Evolutionary conservation across 1,139 yeast species (phyloP).

Genomic region (Sugiyamaella neomexicana): DNA sequence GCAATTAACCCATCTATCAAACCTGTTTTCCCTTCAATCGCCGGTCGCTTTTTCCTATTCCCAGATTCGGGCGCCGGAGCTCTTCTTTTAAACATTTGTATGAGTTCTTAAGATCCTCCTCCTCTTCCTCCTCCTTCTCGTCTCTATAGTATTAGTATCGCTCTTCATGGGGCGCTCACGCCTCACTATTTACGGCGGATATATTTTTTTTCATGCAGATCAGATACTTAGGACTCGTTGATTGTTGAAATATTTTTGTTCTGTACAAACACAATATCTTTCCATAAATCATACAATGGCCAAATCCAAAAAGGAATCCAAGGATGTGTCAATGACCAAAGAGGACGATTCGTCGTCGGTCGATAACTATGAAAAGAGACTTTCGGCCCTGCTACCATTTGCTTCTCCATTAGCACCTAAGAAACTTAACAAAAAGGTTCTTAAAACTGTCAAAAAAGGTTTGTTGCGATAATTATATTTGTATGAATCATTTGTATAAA

Average conservation of each 20-base stretch:
- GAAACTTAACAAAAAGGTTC: slow-evolving; percentile 90
- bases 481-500: no score
- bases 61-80: slow-evolving; percentile 3
- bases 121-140: no score
- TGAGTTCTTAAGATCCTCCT: neutral
- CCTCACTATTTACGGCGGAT: slow-evolving; percentile 1
- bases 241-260: neutral
- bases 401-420: slow-evolving; percentile 96
- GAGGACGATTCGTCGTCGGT: slow-evolving; percentile 41
- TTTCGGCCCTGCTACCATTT: slow-evolving; percentile 88
- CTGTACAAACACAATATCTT: neutral
- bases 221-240: neutral
- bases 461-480: no score
- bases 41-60: slow-evolving; percentile 1
- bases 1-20: neutral
- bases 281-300: slow-evolving; percentile 30
- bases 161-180: neutral
- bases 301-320: slow-evolving; percentile 36
- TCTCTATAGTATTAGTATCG: neutral
- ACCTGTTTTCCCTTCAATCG: neutral
- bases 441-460: slow-evolving; percentile 87
- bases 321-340: slow-evolving; percentile 18
- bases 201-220: slow-evolving; percentile 7
- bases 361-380: slow-evolving; percentile 88
- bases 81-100: slow-evolving; percentile 1